Conservation (phyloP, 2,329 filamentous ascomycete species). For the Colletotrichum filicis region DNA sequence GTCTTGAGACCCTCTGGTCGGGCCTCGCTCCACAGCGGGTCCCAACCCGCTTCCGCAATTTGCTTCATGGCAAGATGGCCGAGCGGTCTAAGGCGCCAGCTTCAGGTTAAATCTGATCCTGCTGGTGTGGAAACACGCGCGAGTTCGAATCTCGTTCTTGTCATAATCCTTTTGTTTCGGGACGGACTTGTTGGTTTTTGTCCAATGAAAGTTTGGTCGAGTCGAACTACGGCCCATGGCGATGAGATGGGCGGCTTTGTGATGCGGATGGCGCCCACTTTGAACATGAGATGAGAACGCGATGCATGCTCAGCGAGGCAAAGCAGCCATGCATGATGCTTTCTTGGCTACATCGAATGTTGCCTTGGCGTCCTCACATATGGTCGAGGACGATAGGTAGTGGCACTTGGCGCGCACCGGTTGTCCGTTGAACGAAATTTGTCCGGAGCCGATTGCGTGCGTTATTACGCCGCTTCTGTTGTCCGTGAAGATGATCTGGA, state of each 20-base stretch:
- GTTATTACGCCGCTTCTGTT: too few species aligned
- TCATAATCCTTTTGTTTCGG: slow-evolving; percentile 11
- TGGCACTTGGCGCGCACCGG: neutral
- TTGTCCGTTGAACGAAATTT: neutral
- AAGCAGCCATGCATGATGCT: neutral
- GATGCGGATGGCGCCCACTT: neutral
- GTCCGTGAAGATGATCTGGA: too few species aligned
- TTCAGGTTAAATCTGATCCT: slow-evolving; percentile 13
- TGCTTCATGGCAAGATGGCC: slow-evolving; percentile 24
- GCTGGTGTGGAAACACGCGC: slow-evolving; percentile 30
- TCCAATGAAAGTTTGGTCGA: too few species aligned
- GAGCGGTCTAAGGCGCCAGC: slow-evolving; percentile 33
- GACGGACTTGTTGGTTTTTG: neutral
- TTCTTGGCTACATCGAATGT: neutral
- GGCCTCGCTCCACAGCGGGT: neutral
- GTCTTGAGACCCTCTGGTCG: neutral
- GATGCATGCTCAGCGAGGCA: neutral
- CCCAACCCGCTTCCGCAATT: neutral
- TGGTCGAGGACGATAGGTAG: neutral
- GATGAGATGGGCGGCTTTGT: neutral
- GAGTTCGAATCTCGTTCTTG: slow-evolving; percentile 32
- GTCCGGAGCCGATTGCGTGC: too few species aligned
- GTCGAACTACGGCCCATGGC: too few species aligned
- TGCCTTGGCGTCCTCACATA: neutral
- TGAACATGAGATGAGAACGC: neutral